Evolutionary conservation across 2,329 filamentous ascomycete species (phyloP).

Genomic region (Sarocladium brachiariae): DNA sequence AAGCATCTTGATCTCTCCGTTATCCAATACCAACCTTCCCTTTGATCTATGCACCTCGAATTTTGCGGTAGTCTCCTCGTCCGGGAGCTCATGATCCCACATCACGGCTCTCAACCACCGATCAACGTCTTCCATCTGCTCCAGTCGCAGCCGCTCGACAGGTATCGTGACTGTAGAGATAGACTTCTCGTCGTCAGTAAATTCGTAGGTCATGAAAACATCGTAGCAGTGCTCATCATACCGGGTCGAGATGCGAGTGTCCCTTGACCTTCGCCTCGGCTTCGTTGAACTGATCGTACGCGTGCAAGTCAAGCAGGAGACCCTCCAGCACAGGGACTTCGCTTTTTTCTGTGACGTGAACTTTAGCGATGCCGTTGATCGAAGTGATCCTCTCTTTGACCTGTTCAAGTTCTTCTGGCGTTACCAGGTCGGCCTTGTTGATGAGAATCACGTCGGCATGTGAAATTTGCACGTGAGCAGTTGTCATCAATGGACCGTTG

Average conservation of each 20-base stretch:
- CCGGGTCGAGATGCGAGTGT: slow-evolving; percentile 85
- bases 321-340: slow-evolving; percentile 77
- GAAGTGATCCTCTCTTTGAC: slow-evolving; percentile 68
- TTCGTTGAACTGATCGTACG: slow-evolving; percentile 76
- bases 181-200: slow-evolving; percentile 42
- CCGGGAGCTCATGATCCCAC: slow-evolving; percentile 68
- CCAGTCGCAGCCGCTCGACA: slow-evolving; percentile 50
- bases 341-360: slow-evolving; percentile 76
- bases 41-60: slow-evolving; percentile 89
- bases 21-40: slow-evolving; percentile 60
- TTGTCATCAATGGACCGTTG: slow-evolving; percentile 69
- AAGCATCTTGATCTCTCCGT: slow-evolving; percentile 66
- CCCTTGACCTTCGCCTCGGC: slow-evolving; percentile 68
- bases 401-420: slow-evolving; percentile 55
- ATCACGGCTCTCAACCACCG: slow-evolving; percentile 75
- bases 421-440: slow-evolving; percentile 88
- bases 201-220: not conserved
- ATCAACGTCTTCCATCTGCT: slow-evolving; percentile 61
- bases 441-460: slow-evolving; percentile 93
- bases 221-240: slow-evolving; percentile 42
- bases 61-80: slow-evolving; percentile 23
- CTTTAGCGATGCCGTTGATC: slow-evolving; percentile 84
- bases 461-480: slow-evolving; percentile 91
- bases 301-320: slow-evolving; percentile 81
- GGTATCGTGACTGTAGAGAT: slow-evolving; percentile 77